Evolutionary conservation across 1,139 yeast species (phyloP).

Genomic region (Hemisphaericaspora subhashii): DNA sequence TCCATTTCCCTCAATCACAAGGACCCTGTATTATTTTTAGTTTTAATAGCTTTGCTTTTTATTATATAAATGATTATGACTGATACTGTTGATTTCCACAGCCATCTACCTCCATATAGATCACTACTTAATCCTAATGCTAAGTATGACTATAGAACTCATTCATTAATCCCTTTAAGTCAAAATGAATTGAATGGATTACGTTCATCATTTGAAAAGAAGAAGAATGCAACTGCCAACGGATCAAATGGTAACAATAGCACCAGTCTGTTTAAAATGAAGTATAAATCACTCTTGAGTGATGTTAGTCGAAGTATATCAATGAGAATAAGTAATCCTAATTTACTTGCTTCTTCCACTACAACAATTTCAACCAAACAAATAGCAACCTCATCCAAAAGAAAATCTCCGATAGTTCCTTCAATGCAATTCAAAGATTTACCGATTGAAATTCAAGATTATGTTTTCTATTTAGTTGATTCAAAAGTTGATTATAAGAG

Average conservation of each 20-base stretch:
- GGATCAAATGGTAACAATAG: background rate
- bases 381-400: background rate
- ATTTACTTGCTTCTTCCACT: constrained; percentile 10
- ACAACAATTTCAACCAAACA: background rate
- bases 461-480: constrained; percentile 33
- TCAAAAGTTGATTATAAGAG: constrained; percentile 25
- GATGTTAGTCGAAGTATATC: constrained; percentile 37
- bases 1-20: no score
- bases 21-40: background rate
- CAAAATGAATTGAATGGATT: constrained; percentile 29
- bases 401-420: constrained; percentile 5
- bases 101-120: constrained; percentile 46
- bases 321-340: constrained; percentile 21
- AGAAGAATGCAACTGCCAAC: constrained; percentile 9
- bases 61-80: constrained; percentile 2
- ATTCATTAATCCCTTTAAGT: constrained; percentile 38
- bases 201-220: constrained; percentile 13
- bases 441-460: constrained; percentile 38
- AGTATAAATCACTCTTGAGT: constrained; percentile 41
- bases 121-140: constrained; percentile 44
- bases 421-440: constrained; percentile 22
- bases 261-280: constrained; percentile 34
- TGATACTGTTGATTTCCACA: constrained; percentile 28
- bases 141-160: constrained; percentile 44
- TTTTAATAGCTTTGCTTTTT: background rate